Percentiles rank a stretch among this genome's conserved stretches.
These are phyloP conservation scores for Arthroderma uncinatum DNA, from an alignment of 2,329 filamentous ascomycete genomes.

Conservation along the genomic window DNA sequence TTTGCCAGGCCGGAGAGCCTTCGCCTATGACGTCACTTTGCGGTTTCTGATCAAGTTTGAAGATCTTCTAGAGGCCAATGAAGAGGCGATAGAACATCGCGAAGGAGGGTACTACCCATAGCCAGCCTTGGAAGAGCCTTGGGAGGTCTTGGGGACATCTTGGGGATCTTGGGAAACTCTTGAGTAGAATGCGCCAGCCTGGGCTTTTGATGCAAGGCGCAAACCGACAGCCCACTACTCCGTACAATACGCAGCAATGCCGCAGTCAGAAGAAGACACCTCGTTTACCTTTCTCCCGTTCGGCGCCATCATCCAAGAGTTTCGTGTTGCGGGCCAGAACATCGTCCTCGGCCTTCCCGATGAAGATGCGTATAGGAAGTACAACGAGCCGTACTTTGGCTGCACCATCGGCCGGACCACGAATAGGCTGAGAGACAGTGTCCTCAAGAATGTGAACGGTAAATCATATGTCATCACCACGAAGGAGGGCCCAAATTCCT, in stretches of 20 bases:
- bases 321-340: constrained; percentile 66
- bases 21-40: too few relatives aligned
- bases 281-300: constrained; percentile 37
- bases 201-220: too few relatives aligned
- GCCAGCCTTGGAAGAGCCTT: not conserved
- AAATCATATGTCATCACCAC: constrained; percentile 57
- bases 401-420: constrained; percentile 79
- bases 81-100: too few relatives aligned
- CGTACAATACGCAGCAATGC: constrained; percentile 8
- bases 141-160: not conserved
- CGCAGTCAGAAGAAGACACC: constrained; percentile 19
- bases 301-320: constrained; percentile 49
- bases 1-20: too few relatives aligned
- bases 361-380: constrained; percentile 59
- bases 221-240: too few relatives aligned
- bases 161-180: too few relatives aligned
- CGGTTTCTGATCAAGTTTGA: too few relatives aligned
- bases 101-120: not conserved
- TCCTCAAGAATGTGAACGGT: constrained; percentile 61
- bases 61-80: too few relatives aligned
- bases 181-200: too few relatives aligned
- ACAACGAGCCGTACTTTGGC: constrained; percentile 76
- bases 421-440: constrained; percentile 66
- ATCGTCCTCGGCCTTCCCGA: constrained; percentile 80
- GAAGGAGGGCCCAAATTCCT: constrained; percentile 67